Evolutionary conservation across 805 yeast species (phyloP).

Genomic region (Wickerhamomyces queroliae): DNA sequence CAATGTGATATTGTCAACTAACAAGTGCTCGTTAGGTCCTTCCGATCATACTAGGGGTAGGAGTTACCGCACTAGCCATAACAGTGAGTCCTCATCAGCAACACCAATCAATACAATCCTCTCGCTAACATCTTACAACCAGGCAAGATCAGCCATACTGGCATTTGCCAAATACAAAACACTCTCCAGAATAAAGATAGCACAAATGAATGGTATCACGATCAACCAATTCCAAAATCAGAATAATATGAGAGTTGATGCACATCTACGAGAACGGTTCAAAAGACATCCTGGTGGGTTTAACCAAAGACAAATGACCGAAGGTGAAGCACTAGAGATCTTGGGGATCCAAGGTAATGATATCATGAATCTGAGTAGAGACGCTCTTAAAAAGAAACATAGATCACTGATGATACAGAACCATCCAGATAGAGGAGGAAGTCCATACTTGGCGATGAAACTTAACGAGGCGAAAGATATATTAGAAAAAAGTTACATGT

Average conservation of each 20-base stretch:
- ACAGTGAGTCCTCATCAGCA: conserved; percentile 25
- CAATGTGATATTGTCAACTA: background rate
- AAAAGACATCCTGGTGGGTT: conserved; percentile 55
- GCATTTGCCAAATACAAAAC: conserved; percentile 26
- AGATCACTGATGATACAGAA: conserved; percentile 72
- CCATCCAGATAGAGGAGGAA: conserved; percentile 90
- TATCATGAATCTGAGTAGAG: conserved; percentile 40
- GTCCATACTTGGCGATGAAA: conserved; percentile 75
- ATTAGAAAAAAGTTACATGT: conserved; percentile 56
- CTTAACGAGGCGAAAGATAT: conserved; percentile 83
- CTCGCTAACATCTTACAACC: conserved; percentile 2
- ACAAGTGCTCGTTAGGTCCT: conserved; percentile 34
- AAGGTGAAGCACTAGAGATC: conserved; percentile 63
- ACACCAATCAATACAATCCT: background rate
- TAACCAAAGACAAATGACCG: conserved; percentile 50
- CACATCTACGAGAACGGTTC: conserved; percentile 23
- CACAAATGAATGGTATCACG: conserved; percentile 32
- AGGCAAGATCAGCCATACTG: conserved; percentile 29
- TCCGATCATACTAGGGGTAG: conserved; percentile 50
- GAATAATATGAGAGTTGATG: conserved; percentile 11
- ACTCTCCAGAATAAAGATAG: conserved; percentile 32
- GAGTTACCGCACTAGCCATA: conserved; percentile 46
- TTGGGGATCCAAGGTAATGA: conserved; percentile 53
- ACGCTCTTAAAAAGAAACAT: conserved; percentile 62
- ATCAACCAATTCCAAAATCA: conserved; percentile 8